Evolutionary conservation across 495 filamentous ascomycete species (phyloP).

Genomic region (Aspergillus cavernicola): DNA sequence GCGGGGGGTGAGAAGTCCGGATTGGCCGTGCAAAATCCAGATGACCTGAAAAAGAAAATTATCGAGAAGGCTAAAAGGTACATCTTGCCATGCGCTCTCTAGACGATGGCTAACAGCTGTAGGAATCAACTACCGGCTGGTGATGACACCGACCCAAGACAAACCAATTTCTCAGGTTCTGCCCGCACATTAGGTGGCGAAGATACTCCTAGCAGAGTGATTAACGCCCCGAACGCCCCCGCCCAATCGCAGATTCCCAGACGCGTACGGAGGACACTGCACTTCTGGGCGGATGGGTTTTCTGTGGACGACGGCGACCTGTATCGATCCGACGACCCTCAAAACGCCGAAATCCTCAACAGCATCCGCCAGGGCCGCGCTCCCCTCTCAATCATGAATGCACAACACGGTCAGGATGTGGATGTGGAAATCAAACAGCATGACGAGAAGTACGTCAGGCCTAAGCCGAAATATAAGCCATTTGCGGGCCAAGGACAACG

Average conservation of each 20-base stretch:
- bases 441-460: conserved; percentile 73
- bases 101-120: conserved; percentile 4
- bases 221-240: conserved; percentile 59
- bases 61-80: conserved; percentile 79
- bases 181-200: conserved; percentile 90
- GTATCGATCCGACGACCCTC: conserved; percentile 82
- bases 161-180: conserved; percentile 68
- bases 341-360: conserved; percentile 72
- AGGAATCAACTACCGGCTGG: conserved; percentile 59
- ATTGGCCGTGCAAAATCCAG: conserved; percentile 88
- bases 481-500: conserved; percentile 80
- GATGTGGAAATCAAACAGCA: conserved; percentile 88
- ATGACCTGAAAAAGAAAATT: conserved; percentile 70
- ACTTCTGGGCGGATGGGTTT: conserved; percentile 93
- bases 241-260: conserved; percentile 36
- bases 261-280: conserved; percentile 66
- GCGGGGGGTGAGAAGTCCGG: conserved; percentile 97
- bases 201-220: conserved; percentile 67
- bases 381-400: conserved; percentile 84
- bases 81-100: background rate
- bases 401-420: conserved; percentile 77
- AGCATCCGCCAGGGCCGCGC: conserved; percentile 86
- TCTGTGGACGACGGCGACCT: conserved; percentile 94
- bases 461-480: conserved; percentile 83
- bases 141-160: conserved; percentile 51